Percentiles rank a stretch among this genome's conserved stretches.
phyloP scores from a whole-genome alignment of 345 rosid genomes.

The Gossypium raimondii region DNA sequence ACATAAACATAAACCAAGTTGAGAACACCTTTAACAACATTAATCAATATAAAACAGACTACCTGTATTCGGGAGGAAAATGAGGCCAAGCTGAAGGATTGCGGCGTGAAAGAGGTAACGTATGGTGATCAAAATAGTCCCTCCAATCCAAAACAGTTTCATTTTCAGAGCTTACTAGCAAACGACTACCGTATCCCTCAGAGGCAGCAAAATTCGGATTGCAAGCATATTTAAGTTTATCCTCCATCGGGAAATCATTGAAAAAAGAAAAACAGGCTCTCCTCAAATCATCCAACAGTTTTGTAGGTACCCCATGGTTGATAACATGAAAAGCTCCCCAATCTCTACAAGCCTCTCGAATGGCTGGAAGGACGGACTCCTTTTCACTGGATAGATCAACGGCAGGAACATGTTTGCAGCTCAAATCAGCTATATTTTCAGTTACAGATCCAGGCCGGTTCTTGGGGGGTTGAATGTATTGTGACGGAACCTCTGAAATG shows the following conservation, averaged over 20 bases:
- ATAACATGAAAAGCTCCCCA: constrained; percentile 89
- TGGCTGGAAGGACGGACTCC: constrained; percentile 28
- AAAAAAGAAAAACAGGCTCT: constrained; percentile 51
- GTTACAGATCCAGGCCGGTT: constrained; percentile 33
- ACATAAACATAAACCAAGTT: constrained; percentile 12
- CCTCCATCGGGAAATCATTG: constrained; percentile 43
- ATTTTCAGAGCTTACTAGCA: constrained; percentile 42
- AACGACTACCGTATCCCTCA: constrained; percentile 78
- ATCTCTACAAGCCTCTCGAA: constrained; percentile 53
- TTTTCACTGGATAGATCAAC: constrained; percentile 38
- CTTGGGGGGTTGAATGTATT: constrained; percentile 62
- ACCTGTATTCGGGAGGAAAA: constrained; percentile 67
- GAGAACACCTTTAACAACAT: neutral
- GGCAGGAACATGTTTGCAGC: constrained; percentile 35
- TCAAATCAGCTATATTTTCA: neutral
- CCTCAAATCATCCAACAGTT: constrained; percentile 45
- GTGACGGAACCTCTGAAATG: constrained; percentile 50
- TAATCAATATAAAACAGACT: neutral
- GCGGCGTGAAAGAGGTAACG: constrained; percentile 72
- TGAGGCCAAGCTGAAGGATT: constrained; percentile 70
- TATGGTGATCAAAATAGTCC: constrained; percentile 89
- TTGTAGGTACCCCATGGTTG: constrained; percentile 61
- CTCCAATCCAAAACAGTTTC: constrained; percentile 80
- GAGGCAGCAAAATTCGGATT: constrained; percentile 61
- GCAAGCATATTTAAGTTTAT: constrained; percentile 73